Evolutionary conservation across 305 asterid species (phyloP), one percentile per base, ranked within the genome.

Genomic region (Caryopteris hybrid): DNA sequence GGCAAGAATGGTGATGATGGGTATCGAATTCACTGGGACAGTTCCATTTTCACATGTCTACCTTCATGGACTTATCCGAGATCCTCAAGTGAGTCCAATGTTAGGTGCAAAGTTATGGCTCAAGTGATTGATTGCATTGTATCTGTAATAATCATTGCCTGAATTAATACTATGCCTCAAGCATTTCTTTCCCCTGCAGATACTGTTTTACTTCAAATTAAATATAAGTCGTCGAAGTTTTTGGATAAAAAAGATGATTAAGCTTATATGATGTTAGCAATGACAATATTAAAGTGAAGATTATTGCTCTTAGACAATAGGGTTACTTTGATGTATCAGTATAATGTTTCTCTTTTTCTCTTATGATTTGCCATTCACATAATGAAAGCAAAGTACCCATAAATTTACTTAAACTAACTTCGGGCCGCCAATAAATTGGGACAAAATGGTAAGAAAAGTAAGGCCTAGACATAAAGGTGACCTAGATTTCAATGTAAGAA

Each of bases 1-100:
- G 77, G 99, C 99, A 79, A 85, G 97, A 74, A 94, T 94, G 97
- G 99, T 91, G 82, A 94, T 94, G 97, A 87, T 94, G 96, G 99
- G 99, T 71, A 81, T 94, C 69, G 99, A 89, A 74, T 87, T 89
- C 78, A 89, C 99, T 3, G 98, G 99, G 68, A 83, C 82, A 33
- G 85, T 89, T 66, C 98, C 96, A 55, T 91, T 91, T 81, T 83
- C 92, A 73, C 64, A 78, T 66, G 86, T 94, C 72, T 91, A 91
- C 84, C 87, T 94, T 71, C 99, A 94, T 54, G 99, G 99, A 56
- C 99, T 94, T 73, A 89, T 94, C 74, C 96, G 99, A 39, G 98
- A 94, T 78, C 81, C 96, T 77, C 98, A 94, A 78, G 99, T 94
- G 80, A 85, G 95, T 81, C 20, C 48, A 51, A 64, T 66, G 22